Base-by-base conservation (phyloP, 495 filamentous ascomycete species). In the Aspergillus sclerotioniger region DNA sequence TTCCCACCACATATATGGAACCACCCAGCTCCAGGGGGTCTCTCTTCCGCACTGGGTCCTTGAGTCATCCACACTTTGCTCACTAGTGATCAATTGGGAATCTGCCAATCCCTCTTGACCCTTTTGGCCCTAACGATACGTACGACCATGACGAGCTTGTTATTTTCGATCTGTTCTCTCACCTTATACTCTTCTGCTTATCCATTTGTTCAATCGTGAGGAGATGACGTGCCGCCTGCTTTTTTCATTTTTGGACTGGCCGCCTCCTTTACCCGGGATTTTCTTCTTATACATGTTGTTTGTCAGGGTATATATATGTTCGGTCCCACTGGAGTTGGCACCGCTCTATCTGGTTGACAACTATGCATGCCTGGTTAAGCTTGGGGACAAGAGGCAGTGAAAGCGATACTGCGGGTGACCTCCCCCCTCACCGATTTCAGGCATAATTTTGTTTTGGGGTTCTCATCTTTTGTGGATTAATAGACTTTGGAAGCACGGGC, bases 11-110 rank as follows among this genome's bases (percentile, higher is more conserved):
- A 0, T 63, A 59, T 29, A 56, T 72, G 32, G 69, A 69, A 9
- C 33, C 62, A 1, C 43, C 64, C 19, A 48, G 49, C 45, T 51
- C 65, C 43, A 64, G 67, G 25, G 53, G 57, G n/a, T 25, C 64
- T 10, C 60, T 67, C 33, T 71, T 74, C 60, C 71, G 71, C 51
- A 70, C 69, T 4, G 72, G 69, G 13, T 74, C 67, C 0, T 43
- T 74, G 17, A 66, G 69, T 15, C 75, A 72, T 55, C 67, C 67
- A 10, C 43, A 44, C 41, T 33, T 21, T 16, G 28, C 19, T 21
- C 33, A 28, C 31, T 35, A 7, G 29, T 16, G 41, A 15, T 58
- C 52, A 33, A 41, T 60, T 60, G 33, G 69, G 64, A 61, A 21
- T 6, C 28, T 31, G 3, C 25, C 20, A 54, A 33, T 43, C n/a